A percentile compares a stretch with the other conserved stretches of the same genome.
Evolutionary conservation across 2,329 filamentous ascomycete species (phyloP).

Genomic region (Zasmidium citrigriseum): DNA sequence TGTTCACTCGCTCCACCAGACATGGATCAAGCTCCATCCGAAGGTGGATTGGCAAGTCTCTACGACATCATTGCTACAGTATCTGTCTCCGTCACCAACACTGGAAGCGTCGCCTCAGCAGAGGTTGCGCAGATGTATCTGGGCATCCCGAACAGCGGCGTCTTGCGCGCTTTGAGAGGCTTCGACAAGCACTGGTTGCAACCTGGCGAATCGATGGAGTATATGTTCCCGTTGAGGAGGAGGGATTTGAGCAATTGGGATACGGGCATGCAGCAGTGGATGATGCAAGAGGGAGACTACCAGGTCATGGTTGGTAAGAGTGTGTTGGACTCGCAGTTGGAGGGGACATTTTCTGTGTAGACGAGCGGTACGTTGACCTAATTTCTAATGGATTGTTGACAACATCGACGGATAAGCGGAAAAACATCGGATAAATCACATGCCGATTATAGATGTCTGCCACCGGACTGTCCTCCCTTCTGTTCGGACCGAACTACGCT

Average conservation of each 20-base stretch:
- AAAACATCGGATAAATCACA: no score
- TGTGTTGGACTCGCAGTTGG: slow-evolving; percentile 19
- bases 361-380: no score
- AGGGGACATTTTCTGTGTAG: not conserved
- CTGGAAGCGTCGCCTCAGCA: slow-evolving; percentile 53
- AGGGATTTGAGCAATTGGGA: slow-evolving; percentile 26
- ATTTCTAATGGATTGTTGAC: no score
- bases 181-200: slow-evolving; percentile 42
- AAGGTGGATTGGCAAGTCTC: slow-evolving; percentile 44
- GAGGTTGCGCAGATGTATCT: slow-evolving; percentile 60
- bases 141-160: slow-evolving; percentile 32
- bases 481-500: no score
- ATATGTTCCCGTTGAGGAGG: slow-evolving; percentile 20
- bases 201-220: slow-evolving; percentile 21
- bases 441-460: no score
- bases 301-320: slow-evolving; percentile 24
- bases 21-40: slow-evolving; percentile 5
- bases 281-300: slow-evolving; percentile 28
- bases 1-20: slow-evolving; percentile 19
- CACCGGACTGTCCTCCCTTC: no score
- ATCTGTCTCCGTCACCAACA: slow-evolving; percentile 62
- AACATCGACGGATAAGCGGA: no score
- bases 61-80: slow-evolving; percentile 64
- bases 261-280: slow-evolving; percentile 19
- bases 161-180: slow-evolving; percentile 30